Evolutionary conservation across 179 eudicot species (phyloP).

Genomic region (Actinidia polygama): DNA sequence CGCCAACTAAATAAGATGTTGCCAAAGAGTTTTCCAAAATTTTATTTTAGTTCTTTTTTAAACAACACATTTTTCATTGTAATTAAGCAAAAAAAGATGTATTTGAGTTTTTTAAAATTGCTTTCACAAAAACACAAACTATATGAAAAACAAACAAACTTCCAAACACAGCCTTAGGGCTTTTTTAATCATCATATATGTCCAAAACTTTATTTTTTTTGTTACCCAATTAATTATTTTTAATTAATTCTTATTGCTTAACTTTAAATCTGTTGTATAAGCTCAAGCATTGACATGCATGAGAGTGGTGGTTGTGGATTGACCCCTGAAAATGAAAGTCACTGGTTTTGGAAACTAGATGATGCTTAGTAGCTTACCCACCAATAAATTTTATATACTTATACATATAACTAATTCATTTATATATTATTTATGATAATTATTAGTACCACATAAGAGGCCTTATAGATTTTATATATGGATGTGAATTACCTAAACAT

Average conservation of each 20-base stretch:
- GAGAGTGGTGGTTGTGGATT: neutral
- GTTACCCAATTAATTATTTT: neutral
- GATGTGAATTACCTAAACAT: neutral
- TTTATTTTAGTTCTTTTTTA: too few relatives aligned
- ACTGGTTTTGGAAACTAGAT: constrained; percentile 15
- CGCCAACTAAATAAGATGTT: too few relatives aligned
- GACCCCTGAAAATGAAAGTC: neutral
- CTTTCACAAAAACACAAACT: too few relatives aligned
- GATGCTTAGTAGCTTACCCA: constrained; percentile 18
- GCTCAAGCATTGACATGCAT: neutral
- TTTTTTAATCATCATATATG: neutral
- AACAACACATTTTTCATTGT: too few relatives aligned
- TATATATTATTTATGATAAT: neutral
- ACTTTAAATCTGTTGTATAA: too few relatives aligned
- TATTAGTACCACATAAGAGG: neutral
- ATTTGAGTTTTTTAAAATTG: too few relatives aligned
- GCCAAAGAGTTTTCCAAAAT: too few relatives aligned
- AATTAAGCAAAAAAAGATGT: too few relatives aligned
- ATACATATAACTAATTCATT: neutral
- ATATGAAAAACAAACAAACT: neutral
- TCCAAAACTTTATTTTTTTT: neutral
- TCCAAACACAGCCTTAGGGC: neutral
- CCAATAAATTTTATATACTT: neutral
- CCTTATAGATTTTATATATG: neutral
- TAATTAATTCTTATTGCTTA: too few relatives aligned